These are phyloP conservation scores for Bretziella fagacearum DNA, from an alignment of 2,329 filamentous ascomycete species.

Conservation along the genomic window DNA sequence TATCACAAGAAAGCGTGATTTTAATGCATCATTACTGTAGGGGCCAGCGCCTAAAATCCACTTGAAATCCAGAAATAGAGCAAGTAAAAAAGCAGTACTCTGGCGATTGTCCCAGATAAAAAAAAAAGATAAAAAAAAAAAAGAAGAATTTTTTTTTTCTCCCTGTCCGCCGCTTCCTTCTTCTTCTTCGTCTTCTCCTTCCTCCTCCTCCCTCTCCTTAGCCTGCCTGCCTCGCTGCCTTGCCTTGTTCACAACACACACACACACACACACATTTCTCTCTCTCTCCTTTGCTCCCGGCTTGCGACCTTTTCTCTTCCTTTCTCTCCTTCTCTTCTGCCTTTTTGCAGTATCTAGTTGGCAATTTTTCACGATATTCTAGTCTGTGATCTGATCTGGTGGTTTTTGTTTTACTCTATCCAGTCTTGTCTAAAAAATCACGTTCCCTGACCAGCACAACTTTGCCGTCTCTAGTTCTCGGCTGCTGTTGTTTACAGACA, in stretches of 20 bases:
- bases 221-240: slow-evolving; percentile 4
- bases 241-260: no score
- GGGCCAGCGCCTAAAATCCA: no score
- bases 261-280: slow-evolving; percentile 2
- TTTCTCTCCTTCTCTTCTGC: neutral
- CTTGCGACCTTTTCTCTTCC: neutral
- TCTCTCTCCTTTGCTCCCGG: neutral
- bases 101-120: no score
- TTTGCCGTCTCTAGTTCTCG: neutral
- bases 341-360: neutral
- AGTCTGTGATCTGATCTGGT: neutral
- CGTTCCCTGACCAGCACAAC: neutral
- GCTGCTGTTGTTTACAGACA: slow-evolving; percentile 6
- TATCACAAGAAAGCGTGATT: no score
- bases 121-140: no score
- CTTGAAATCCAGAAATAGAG: no score
- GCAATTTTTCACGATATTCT: slow-evolving; percentile 2
- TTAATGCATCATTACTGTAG: no score
- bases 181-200: neutral
- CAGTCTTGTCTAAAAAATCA: neutral
- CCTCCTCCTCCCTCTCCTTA: neutral
- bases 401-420: slow-evolving; percentile 1
- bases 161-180: neutral
- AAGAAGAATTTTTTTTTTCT: slow-evolving; percentile 9
- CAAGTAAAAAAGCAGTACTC: no score